phyloP scores from a whole-genome alignment of 2,329 filamentous ascomycete genomes.

The Exutisphaerella laricina region DNA sequence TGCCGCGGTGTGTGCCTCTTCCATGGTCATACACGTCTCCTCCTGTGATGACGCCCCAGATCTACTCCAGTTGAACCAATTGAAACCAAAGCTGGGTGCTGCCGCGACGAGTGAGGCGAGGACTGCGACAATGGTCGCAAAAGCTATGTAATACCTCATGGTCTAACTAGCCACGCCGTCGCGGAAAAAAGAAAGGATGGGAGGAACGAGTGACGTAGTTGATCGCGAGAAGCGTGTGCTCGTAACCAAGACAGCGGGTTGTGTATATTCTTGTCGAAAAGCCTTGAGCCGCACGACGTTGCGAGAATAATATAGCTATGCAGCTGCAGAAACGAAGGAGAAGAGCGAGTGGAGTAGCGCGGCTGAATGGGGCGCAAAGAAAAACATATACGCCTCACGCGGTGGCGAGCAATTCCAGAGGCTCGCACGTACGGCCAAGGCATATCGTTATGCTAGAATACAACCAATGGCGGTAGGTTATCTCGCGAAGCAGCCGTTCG shows the following conservation, averaged over 20 bases:
- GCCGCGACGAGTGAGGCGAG: conserved; percentile 5
- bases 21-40: conserved; percentile 23
- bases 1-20: conserved; percentile 19
- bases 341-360: conserved; percentile 3
- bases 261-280: neutral
- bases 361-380: conserved; percentile 1
- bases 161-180: neutral
- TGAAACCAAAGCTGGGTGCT: conserved; percentile 1
- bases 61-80: conserved; percentile 2
- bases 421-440: neutral
- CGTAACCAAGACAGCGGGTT: neutral
- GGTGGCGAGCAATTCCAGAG: neutral
- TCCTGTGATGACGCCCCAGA: neutral
- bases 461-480: neutral
- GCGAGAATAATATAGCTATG: neutral
- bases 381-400: neutral
- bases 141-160: conserved; percentile 4
- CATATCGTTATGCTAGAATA: neutral
- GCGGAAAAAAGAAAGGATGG: neutral
- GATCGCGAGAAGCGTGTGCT: neutral
- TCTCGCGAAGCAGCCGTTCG: neutral
- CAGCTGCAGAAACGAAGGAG: neutral
- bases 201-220: neutral
- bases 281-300: neutral
- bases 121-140: conserved; percentile 2